These are phyloP conservation scores for Cladosporium velox DNA, from an alignment of 2,329 filamentous ascomycete species.

Conservation along the genomic window DNA sequence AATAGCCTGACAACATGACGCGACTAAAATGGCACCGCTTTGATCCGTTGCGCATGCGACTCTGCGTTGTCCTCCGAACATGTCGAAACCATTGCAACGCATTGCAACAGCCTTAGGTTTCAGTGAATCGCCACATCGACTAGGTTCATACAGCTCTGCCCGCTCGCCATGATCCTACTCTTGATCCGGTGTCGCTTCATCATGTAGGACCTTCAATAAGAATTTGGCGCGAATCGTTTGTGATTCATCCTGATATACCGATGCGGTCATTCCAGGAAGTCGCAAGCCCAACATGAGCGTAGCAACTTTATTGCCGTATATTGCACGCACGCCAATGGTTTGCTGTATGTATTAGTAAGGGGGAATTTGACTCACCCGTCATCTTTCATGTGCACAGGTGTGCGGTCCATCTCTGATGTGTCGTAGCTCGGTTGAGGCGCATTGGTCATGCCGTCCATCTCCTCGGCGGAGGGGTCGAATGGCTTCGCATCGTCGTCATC, in stretches of 20 bases:
- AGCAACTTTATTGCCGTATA: neutral
- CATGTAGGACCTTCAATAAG: neutral
- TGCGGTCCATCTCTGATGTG: constrained; percentile 4
- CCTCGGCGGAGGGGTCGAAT: constrained; percentile 47
- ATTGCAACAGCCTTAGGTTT: neutral
- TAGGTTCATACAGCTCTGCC: neutral
- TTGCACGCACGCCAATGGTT: constrained; percentile 18
- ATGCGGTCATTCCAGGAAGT: neutral
- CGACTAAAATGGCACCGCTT: neutral
- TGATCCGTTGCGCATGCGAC: neutral
- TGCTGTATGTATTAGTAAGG: neutral
- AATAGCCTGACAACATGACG: neutral
- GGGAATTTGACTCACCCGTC: constrained; percentile 70
- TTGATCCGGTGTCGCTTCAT: neutral
- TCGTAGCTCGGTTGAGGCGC: constrained; percentile 2
- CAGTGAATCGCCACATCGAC: neutral
- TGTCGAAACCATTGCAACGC: neutral
- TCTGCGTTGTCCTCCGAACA: neutral
- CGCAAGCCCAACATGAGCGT: neutral
- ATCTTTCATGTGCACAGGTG: constrained; percentile 66
- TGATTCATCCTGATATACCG: neutral
- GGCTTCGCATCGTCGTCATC: constrained; percentile 49
- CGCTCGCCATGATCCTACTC: neutral
- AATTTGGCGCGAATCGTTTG: neutral
- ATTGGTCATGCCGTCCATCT: constrained; percentile 15